phyloP scores from a whole-genome alignment of 1,284 basidiomycete species.

The Cystobasidium sp. region DNA sequence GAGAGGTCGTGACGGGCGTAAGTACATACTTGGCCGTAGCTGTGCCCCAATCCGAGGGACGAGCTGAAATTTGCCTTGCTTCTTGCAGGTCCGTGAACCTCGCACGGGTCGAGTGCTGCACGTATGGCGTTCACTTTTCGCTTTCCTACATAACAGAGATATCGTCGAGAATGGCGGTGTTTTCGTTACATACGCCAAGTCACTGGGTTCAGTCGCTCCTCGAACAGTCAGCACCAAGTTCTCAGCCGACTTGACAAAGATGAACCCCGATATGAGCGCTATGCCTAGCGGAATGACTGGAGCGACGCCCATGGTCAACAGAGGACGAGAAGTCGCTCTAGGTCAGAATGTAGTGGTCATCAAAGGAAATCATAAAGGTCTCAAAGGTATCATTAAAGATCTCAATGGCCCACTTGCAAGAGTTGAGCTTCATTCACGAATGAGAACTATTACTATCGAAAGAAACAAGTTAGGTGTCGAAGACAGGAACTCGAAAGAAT shows the following conservation, averaged over 20 bases:
- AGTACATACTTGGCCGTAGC: conserved; percentile 1
- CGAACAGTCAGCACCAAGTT: conserved; percentile 71
- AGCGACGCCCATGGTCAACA: conserved; percentile 50
- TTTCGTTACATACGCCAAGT: conserved; percentile 76
- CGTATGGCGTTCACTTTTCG: conserved; percentile 91
- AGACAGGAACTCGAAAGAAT: conserved; percentile 37
- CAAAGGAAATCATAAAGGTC: conserved; percentile 88
- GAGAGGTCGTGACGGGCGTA: conserved; percentile 88
- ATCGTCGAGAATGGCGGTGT: conserved; percentile 89
- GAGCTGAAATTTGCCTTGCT: neutral
- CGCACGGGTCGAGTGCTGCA: conserved; percentile 94
- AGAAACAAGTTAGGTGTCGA: conserved; percentile 61
- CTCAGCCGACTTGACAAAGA: conserved; percentile 81
- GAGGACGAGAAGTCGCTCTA: conserved; percentile 78
- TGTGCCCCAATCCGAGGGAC: neutral
- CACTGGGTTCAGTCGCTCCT: conserved; percentile 75
- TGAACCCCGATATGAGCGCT: conserved; percentile 76
- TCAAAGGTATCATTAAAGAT: conserved; percentile 91
- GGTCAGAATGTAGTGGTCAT: conserved; percentile 80
- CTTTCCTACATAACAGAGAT: conserved; percentile 92
- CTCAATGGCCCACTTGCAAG: conserved; percentile 85
- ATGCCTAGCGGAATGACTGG: conserved; percentile 28
- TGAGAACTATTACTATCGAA: conserved; percentile 85
- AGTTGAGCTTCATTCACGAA: conserved; percentile 88
- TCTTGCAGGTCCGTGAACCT: conserved; percentile 60